These are phyloP conservation scores for Nepenthes gracilis DNA, from an alignment of 148 eudicot species.

Conservation along the genomic window DNA sequence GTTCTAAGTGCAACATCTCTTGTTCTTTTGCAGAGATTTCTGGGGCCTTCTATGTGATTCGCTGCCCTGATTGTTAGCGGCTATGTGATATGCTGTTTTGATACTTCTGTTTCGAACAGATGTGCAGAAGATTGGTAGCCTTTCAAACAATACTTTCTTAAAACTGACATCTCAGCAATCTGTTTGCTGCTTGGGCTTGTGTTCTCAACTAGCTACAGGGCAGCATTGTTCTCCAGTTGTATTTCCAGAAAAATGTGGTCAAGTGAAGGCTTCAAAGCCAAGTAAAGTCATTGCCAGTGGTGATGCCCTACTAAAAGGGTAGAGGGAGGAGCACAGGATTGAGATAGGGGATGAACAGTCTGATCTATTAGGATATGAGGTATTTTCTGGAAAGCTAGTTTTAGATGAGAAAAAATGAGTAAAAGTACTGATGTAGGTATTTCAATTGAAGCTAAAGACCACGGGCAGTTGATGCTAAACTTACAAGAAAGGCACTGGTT, in stretches of 20 bases:
- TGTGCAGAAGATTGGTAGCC: slow-evolving; percentile 76
- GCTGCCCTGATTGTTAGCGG: not conserved
- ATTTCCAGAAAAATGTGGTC: slow-evolving; percentile 91
- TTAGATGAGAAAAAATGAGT: slow-evolving; percentile 56
- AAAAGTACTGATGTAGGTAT: slow-evolving; percentile 40
- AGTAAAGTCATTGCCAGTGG: slow-evolving; percentile 25
- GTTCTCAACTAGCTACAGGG: slow-evolving; percentile 76
- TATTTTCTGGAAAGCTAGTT: slow-evolving; percentile 73
- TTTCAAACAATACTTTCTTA: slow-evolving; percentile 56
- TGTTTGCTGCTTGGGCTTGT: slow-evolving; percentile 66
- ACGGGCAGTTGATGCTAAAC: slow-evolving; percentile 68
- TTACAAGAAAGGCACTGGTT: slow-evolving; percentile 88
- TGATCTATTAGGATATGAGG: slow-evolving; percentile 86
- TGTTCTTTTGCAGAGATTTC: no score
- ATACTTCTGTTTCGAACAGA: slow-evolving; percentile 9
- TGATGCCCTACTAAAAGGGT: slow-evolving; percentile 50
- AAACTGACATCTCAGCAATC: slow-evolving; percentile 72
- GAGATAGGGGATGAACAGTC: slow-evolving; percentile 92
- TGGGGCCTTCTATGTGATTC: no score
- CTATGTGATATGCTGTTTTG: not conserved
- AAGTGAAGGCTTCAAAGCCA: slow-evolving; percentile 43
- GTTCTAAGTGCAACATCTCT: no score
- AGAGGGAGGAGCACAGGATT: slow-evolving; percentile 76
- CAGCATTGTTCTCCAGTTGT: slow-evolving; percentile 91
- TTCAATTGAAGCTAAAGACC: slow-evolving; percentile 44